Evolutionary conservation across 805 yeast genomes (phyloP).

Genomic region (Nakazawaea populi): DNA sequence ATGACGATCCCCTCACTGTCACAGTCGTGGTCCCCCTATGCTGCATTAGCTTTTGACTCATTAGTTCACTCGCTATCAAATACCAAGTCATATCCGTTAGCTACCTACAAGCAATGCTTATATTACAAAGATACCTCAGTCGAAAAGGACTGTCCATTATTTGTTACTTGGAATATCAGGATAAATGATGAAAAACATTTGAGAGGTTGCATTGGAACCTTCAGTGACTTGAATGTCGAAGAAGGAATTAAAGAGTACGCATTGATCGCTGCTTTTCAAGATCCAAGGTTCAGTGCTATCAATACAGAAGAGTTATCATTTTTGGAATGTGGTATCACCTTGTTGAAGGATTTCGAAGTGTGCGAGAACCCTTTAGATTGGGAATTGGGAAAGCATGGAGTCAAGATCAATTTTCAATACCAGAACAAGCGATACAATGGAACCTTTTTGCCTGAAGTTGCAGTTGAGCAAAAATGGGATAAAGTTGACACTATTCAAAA

Average conservation of each 20-base stretch:
- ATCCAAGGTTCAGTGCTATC: constrained; percentile 72
- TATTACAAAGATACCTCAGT: not conserved
- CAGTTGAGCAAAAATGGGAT: constrained; percentile 81
- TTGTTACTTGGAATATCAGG: constrained; percentile 78
- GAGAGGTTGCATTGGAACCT: constrained; percentile 95
- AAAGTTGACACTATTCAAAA: constrained; percentile 64
- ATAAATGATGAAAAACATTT: constrained; percentile 30
- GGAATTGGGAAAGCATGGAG: constrained; percentile 80
- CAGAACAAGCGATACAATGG: constrained; percentile 46
- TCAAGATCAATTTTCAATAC: constrained; percentile 48
- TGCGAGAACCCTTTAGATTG: constrained; percentile 58
- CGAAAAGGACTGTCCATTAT: constrained; percentile 47
- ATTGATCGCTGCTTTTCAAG: constrained; percentile 67
- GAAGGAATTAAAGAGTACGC: constrained; percentile 61
- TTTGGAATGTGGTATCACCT: constrained; percentile 56
- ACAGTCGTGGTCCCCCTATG: constrained; percentile 21
- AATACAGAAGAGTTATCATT: constrained; percentile 42
- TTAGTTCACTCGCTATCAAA: constrained; percentile 23
- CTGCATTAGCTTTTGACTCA: constrained; percentile 35
- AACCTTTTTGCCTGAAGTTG: constrained; percentile 88
- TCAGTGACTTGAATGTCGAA: constrained; percentile 46
- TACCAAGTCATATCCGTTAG: constrained; percentile 8
- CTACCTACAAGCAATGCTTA: constrained; percentile 7
- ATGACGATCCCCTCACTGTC: not conserved
- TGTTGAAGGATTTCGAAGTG: constrained; percentile 52